These are phyloP conservation scores for Leccinum variicolor DNA, from an alignment of 768 basidiomycete genomes.

Conservation along the genomic window DNA sequence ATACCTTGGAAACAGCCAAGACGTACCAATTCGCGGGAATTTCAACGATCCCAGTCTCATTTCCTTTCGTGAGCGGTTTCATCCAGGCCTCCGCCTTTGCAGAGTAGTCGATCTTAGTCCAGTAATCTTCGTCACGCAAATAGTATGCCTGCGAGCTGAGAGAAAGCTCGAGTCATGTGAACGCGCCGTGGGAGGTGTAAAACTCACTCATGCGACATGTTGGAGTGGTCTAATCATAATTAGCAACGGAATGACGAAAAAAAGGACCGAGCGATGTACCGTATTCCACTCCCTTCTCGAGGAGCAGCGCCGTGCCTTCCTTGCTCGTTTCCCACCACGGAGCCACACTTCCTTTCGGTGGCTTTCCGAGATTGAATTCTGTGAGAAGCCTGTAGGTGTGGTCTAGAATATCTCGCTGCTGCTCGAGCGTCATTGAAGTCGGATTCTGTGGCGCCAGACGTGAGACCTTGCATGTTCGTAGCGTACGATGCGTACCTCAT, in stretches of 20 bases:
- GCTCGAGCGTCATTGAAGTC: constrained; percentile 52
- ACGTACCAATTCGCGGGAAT: constrained; percentile 70
- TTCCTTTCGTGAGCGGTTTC: constrained; percentile 64
- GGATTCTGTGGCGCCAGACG: constrained; percentile 45
- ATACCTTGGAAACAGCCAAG: background rate
- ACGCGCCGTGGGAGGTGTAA: background rate
- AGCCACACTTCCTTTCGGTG: constrained; percentile 64
- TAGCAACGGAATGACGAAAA: constrained; percentile 1
- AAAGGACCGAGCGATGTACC: constrained; percentile 35
- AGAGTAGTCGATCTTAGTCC: constrained; percentile 70
- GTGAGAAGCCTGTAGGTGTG: constrained; percentile 64
- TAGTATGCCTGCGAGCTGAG: constrained; percentile 61
- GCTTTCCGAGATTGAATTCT: constrained; percentile 56
- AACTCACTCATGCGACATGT: constrained; percentile 50
- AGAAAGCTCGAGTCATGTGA: background rate
- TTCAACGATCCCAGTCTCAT: constrained; percentile 57
- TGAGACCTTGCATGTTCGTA: background rate
- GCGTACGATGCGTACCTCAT: constrained; percentile 42
- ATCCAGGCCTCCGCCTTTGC: constrained; percentile 65
- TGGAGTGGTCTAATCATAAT: constrained; percentile 47
- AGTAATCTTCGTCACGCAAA: constrained; percentile 61
- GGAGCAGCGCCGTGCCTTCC: constrained; percentile 59
- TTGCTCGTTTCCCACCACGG: constrained; percentile 81
- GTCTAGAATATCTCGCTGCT: constrained; percentile 70
- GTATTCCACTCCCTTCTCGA: constrained; percentile 74